phyloP scores from a whole-genome alignment of 2,329 filamentous ascomycete genomes.

The Rhynchosporium agropyri region DNA sequence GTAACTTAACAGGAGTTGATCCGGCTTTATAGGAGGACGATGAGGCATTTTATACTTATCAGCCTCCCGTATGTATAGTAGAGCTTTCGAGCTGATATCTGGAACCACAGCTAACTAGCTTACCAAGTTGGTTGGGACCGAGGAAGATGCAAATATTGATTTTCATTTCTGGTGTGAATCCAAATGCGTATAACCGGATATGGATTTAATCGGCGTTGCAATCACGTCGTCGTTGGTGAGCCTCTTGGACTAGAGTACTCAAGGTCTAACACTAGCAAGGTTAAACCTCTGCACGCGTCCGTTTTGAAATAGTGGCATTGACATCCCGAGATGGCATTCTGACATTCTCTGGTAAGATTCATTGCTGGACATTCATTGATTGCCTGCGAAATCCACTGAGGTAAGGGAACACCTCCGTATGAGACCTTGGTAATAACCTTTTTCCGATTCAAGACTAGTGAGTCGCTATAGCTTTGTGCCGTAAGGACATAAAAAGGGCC shows the following conservation, averaged over 20 bases:
- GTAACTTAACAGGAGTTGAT: neutral
- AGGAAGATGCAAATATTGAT: no score
- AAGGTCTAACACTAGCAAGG: neutral
- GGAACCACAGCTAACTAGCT: no score
- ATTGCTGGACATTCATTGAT: neutral
- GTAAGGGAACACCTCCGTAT: neutral
- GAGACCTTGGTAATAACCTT: neutral
- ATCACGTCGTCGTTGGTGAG: no score
- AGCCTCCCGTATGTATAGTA: no score
- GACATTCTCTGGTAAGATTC: neutral
- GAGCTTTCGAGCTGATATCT: no score
- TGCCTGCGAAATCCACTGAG: neutral
- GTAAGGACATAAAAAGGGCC: neutral
- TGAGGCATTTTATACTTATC: no score
- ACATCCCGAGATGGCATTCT: neutral
- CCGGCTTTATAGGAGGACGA: neutral
- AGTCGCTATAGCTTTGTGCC: neutral
- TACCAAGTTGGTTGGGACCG: no score
- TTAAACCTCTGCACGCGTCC: neutral
- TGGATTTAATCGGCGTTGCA: no score
- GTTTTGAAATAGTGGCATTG: neutral
- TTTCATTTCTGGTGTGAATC: no score
- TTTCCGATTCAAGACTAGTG: neutral
- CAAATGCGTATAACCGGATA: no score
- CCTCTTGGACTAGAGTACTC: neutral